Conservation (phyloP, 2,329 filamentous ascomycete genomes). For the Drechslerella stenobrocha region DNA sequence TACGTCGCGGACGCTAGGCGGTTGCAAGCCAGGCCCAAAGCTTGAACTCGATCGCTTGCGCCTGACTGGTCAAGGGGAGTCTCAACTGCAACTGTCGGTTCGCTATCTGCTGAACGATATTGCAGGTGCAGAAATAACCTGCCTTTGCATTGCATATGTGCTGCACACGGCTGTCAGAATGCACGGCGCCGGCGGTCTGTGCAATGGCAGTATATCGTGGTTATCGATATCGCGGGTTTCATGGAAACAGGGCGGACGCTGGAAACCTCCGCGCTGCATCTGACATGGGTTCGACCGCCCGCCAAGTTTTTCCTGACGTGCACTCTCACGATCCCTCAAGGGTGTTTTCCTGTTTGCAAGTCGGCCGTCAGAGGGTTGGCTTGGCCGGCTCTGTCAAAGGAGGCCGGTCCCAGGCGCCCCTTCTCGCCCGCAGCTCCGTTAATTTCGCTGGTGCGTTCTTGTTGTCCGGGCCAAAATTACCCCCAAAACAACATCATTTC, state of each 20-base stretch:
- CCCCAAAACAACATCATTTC: conserved; percentile 38
- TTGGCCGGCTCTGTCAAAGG: not conserved
- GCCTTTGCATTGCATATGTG: conserved; percentile 8
- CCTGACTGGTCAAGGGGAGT: not conserved
- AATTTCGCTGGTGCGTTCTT: conserved; percentile 1
- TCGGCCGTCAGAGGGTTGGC: not conserved
- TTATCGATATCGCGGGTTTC: no score
- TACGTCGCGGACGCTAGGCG: not conserved
- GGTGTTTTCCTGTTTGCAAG: not conserved
- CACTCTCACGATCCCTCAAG: no score
- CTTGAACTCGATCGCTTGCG: conserved; percentile 1
- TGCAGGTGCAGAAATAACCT: not conserved
- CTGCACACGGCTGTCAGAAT: no score
- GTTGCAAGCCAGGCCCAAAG: not conserved
- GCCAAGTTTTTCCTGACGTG: no score
- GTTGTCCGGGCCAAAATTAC: not conserved
- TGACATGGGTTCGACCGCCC: not conserved
- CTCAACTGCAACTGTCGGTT: not conserved
- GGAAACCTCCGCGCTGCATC: not conserved
- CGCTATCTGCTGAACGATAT: not conserved
- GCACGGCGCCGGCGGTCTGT: no score
- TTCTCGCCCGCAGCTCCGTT: conserved; percentile 15
- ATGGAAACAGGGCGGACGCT: no score
- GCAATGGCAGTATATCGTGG: no score
- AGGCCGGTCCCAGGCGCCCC: conserved; percentile 6